Percentiles rank a stretch among this genome's conserved stretches.
phyloP scores from a whole-genome alignment of 176 grass and related monocot genomes.

The Metroxylon sagu region DNA sequence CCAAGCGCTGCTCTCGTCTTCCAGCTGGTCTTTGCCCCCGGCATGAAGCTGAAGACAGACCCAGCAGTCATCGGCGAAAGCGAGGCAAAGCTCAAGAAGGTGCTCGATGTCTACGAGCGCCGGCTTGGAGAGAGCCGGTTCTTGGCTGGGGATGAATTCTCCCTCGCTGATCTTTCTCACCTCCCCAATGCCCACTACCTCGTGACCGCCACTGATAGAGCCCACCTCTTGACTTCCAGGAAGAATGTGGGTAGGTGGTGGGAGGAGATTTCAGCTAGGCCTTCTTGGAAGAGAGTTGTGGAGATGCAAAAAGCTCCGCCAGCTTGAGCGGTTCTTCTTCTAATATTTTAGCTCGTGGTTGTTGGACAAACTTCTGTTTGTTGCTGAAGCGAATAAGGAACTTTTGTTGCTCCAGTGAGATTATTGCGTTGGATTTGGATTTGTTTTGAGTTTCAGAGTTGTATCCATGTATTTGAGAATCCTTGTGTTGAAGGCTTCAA shows the following conservation, averaged over 20 bases:
- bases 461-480: no score
- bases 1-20: constrained; percentile 62
- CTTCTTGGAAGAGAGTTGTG: constrained; percentile 63
- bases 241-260: constrained; percentile 84
- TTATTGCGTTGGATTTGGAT: no score
- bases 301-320: constrained; percentile 45
- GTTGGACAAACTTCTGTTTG: not conserved
- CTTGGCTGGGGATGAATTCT: constrained; percentile 68
- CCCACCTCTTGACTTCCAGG: constrained; percentile 38
- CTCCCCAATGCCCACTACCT: constrained; percentile 68
- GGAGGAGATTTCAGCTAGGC: constrained; percentile 56
- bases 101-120: constrained; percentile 72
- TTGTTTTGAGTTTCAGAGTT: no score
- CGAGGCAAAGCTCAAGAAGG: constrained; percentile 61
- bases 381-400: no score
- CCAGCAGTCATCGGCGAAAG: constrained; percentile 50
- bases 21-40: constrained; percentile 63
- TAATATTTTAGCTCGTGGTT: not conserved
- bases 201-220: constrained; percentile 32
- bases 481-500: no score
- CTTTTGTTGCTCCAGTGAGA: no score
- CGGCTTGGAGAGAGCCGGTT: constrained; percentile 58
- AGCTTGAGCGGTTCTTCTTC: not conserved
- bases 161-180: constrained; percentile 70
- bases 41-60: constrained; percentile 52